Base-by-base conservation (phyloP, 371 early-diverging fungal species). In the Rhizopus delemar region DNA sequence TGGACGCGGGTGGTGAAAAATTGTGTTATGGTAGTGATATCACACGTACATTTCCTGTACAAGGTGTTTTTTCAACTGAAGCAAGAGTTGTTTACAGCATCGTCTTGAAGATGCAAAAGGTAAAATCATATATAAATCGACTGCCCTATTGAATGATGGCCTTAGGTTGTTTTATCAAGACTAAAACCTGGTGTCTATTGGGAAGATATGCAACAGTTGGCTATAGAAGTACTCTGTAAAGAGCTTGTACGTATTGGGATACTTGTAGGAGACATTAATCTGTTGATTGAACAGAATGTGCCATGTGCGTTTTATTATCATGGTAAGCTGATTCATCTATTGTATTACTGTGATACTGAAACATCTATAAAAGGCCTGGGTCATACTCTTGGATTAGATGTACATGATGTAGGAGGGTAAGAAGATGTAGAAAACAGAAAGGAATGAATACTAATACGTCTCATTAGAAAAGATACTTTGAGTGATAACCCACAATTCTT, bases 321-420 rank as follows among this genome's bases (percentile, higher is more conserved):
- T 59, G 94, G 94, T 48, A 77, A 88, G 13, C 82, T 64, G 11
- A 51, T 32, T 34, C 11, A 55, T 8, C 28, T 59, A 58, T 13
- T 8, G 39, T 22, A 38, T 38, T 8, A 38, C 5, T 38, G 39
- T 38, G 13, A 13, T 38, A 38, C 39, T 38, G 13, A 38, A 13
- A 38, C 13, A 13, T 8, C 13, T 8, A 13, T 38, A 11, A 8
- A 8, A 67, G 67, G 70, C 32, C 48, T 70, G 6, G 80, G 90
- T 58, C 77, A 83, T 48, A 73, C 81, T 41, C 80, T 88, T 41
- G 90, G 89, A 49, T 74, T 90, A 60, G 88, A 89, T 67, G 85
- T 85, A 5, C 95, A 94, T 68, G 95, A 94, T 66, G 87, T 87
- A 41, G 93, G 89, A 50, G 94, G 95, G 32, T 93, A 91, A 69